phyloP scores from a whole-genome alignment of 73 alveolate species.

The Uronychia binucleata region DNA sequence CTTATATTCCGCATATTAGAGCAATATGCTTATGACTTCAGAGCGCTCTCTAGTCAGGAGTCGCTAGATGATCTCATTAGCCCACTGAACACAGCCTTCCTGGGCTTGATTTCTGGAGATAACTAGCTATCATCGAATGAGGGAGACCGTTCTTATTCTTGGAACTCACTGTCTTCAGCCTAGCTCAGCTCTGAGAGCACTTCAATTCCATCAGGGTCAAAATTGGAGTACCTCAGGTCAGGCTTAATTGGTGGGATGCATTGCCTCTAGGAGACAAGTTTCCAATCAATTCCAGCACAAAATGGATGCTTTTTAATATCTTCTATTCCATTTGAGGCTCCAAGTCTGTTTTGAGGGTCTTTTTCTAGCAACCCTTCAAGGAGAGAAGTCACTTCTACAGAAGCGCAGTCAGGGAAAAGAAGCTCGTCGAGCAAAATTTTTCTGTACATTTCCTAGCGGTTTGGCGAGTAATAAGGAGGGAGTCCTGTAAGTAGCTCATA shows the following conservation, averaged over 20 bases:
- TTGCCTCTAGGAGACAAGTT: neutral
- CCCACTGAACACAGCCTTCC: no score
- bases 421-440: conserved; percentile 56
- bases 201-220: conserved; percentile 49
- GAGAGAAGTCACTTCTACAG: conserved; percentile 73
- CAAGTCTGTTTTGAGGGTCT: conserved; percentile 73
- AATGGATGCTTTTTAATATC: conserved; percentile 78
- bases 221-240: conserved; percentile 27
- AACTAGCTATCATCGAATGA: neutral
- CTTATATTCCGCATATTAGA: no score
- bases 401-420: conserved; percentile 48
- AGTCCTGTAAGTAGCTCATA: conserved; percentile 73
- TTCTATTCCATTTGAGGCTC: conserved; percentile 38
- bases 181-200: conserved; percentile 40
- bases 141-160: neutral
- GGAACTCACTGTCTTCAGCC: neutral
- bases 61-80: neutral
- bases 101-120: neutral
- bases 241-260: conserved; percentile 62
- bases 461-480: conserved; percentile 71
- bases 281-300: conserved; percentile 36
- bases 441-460: conserved; percentile 68
- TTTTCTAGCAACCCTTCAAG: conserved; percentile 70
- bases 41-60: neutral
- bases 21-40: no score